Base-by-base conservation (phyloP, 768 basidiomycete species). In the Hygrophorus russula region DNA sequence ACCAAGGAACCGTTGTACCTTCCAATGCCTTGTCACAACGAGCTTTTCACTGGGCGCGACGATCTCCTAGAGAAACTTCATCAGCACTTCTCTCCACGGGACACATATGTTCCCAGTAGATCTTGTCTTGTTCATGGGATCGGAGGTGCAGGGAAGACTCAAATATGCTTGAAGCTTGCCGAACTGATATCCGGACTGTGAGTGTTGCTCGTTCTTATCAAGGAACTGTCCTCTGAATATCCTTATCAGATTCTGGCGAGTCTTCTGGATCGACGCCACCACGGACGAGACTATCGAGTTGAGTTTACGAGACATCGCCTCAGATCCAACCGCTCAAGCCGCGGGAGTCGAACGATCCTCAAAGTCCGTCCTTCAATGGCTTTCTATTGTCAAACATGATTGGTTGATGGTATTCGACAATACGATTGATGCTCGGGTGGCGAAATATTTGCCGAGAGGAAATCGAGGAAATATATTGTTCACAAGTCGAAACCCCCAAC, bases 251-350 rank as follows among this genome's bases (percentile, higher is more conserved):
- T 54, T 54, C 39, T 49, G 39, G 42, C 14, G 44, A n/a, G 45
- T 53, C 15, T 56, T 56, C 34, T 56, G 53, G 51, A 44, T 56
- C 50, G 55, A 56, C 48, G 52, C 54, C 13, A 48, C 55, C 17
- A 49, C 45, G 8, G 30, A 39, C 12, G 46, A 50, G 9, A 53
- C 49, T 14, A 45, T 54, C 5, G 18, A 39, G 20, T 30, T 29
- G n/a, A 48, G 46, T 38, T 44, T 51, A 11, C 36, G 31, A 37
- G 39, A 20, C 32, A 45, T 46, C 24, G 42, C 19, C 15, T 36
- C 8, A 1, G 39, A 38, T 27, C 29, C 36, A 42, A 27, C 18
- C 11, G 32, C 46, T 24, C 29, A 36, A 14, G 28, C 29, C 4
- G 4, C 29, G 7, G 31, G 41, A 5, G 33, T 42, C 15, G 32